These are phyloP conservation scores for Colletotrichum brevisporum DNA, from an alignment of 2,329 filamentous ascomycete species.

Conservation along the genomic window DNA sequence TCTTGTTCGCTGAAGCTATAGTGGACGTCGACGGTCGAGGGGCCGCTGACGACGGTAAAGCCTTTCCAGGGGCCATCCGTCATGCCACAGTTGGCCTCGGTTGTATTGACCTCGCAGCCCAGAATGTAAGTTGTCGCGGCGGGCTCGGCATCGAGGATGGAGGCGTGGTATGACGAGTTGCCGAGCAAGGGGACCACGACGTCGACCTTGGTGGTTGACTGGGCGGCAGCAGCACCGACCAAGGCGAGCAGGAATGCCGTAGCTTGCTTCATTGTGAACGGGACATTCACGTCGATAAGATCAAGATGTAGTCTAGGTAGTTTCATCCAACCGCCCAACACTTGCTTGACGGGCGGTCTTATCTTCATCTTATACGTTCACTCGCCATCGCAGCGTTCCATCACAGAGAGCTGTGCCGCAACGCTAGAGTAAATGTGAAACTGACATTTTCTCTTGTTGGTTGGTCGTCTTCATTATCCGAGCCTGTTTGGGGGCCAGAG, in stretches of 20 bases:
- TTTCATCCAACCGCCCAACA: no score
- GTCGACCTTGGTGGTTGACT: slow-evolving; percentile 44
- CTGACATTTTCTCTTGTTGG: no score
- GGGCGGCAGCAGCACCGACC: slow-evolving; percentile 43
- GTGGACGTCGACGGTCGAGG: slow-evolving; percentile 45
- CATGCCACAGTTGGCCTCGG: slow-evolving; percentile 44
- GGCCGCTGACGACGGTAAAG: slow-evolving; percentile 48
- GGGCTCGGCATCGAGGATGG: slow-evolving; percentile 47
- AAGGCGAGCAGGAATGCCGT: slow-evolving; percentile 8
- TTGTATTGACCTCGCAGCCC: slow-evolving; percentile 43
- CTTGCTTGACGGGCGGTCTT: no score
- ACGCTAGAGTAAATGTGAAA: no score
- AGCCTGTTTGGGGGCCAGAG: no score
- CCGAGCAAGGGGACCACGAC: slow-evolving; percentile 48
- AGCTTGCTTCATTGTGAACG: slow-evolving; percentile 4
- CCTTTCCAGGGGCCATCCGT: slow-evolving; percentile 33
- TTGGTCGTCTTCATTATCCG: no score
- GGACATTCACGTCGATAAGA: neutral
- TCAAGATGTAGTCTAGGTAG: no score
- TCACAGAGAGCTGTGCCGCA: no score
- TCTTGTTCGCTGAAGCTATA: slow-evolving; percentile 3
- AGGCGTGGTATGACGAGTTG: slow-evolving; percentile 45
- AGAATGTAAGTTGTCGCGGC: slow-evolving; percentile 50
- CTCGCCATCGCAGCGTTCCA: no score
- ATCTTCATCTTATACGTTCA: no score